Conservation (phyloP, 2,329 filamentous ascomycete species). For the Cytospora schulzeri region DNA sequence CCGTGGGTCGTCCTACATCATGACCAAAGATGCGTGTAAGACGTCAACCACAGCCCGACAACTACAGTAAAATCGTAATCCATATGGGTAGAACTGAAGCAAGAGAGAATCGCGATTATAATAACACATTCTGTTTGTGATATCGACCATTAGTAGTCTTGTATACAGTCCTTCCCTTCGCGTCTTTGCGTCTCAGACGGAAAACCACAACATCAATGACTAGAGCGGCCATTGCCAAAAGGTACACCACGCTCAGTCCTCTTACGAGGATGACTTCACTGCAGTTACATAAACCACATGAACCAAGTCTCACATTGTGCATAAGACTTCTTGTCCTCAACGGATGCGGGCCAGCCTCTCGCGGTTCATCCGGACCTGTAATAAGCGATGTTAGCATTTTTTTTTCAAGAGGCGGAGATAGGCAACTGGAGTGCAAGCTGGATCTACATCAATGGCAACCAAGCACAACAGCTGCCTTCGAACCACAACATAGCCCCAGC, state of each 20-base stretch:
- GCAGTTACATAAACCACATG: neutral
- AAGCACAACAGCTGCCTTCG: neutral
- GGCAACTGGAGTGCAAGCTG: neutral
- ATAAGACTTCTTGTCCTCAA: neutral
- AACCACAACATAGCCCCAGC: neutral
- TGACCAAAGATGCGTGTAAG: neutral
- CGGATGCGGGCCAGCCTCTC: conserved; percentile 67
- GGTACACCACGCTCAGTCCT: too few species aligned
- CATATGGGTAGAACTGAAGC: neutral
- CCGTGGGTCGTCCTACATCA: too few species aligned
- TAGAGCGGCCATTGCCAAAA: too few species aligned
- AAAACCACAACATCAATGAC: neutral
- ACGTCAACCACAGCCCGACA: neutral
- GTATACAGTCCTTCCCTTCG: neutral
- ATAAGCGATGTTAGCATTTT: neutral
- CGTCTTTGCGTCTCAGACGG: neutral
- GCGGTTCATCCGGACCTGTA: conserved; percentile 61
- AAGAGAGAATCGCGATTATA: neutral
- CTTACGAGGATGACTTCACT: too few species aligned
- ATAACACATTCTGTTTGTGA: neutral
- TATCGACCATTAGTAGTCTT: neutral
- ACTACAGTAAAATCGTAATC: neutral
- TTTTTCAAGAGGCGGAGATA: neutral
- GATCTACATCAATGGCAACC: neutral
- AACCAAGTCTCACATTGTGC: neutral